Percentiles rank a stretch among this genome's conserved stretches.
These are phyloP conservation scores for Pseudoneurospora amorphoporcata DNA, from an alignment of 495 filamentous ascomycete species.

Conservation along the genomic window DNA sequence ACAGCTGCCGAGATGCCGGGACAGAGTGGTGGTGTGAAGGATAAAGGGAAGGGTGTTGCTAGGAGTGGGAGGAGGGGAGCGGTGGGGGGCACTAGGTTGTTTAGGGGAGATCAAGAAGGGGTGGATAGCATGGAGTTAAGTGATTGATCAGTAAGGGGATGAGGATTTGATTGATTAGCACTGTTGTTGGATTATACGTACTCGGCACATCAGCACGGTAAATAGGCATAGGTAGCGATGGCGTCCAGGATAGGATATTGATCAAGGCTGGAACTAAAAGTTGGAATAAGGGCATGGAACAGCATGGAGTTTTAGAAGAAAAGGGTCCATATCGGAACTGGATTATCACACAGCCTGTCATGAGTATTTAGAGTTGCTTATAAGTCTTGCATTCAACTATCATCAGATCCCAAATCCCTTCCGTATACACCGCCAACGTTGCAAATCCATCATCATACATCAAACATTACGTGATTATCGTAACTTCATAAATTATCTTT, in stretches of 20 bases:
- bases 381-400: neutral
- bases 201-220: neutral
- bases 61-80: neutral
- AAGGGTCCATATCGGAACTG: neutral
- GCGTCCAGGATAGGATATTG: neutral
- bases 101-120: neutral
- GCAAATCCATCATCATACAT: neutral
- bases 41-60: constrained; percentile 18
- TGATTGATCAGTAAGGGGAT: constrained; percentile 8
- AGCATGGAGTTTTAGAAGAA: neutral
- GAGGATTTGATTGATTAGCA: neutral
- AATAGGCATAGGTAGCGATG: neutral
- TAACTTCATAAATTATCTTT: neutral
- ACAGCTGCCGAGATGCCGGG: neutral
- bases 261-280: neutral
- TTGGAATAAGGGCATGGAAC: neutral
- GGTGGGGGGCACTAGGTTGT: neutral
- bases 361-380: neutral
- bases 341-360: neutral
- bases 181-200: neutral
- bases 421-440: neutral
- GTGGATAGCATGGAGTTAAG: constrained; percentile 19
- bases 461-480: neutral
- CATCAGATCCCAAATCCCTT: neutral
- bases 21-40: constrained; percentile 5